Evolutionary conservation across 1,284 basidiomycete genomes (phyloP), one percentile per base, ranked within the genome.

Genomic region (Sphaerobolus stellatus): DNA sequence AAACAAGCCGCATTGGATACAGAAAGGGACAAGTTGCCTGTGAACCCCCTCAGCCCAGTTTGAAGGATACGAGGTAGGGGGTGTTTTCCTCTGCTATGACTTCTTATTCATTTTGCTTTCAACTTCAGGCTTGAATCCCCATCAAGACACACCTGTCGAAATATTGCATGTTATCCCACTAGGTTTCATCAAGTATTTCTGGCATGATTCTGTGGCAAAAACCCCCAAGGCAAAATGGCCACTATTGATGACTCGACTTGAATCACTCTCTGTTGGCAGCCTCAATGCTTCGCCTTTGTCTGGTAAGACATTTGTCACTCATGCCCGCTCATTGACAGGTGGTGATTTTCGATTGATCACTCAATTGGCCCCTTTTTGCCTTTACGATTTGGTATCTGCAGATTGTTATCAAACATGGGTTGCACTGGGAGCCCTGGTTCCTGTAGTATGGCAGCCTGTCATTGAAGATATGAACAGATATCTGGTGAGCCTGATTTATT

Each of bases 261-360:
- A 49, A 16, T 56, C 57, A 4, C 27, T 55, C 28, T 31, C 40
- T 14, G 29, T 34, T 8, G 34, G 45, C 7, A 57, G 59, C 5
- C 45, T 58, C 25, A 50, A 40, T 7, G 27, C 48, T 13, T 40
- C 45, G 5, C 11, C 18, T 5, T 27, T 58, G 18, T 16, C 22
- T 2, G 45, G 54, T 8, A 48, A 27, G 36, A 50, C 41, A 54
- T 61, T 38, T 48, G 30, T 27, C 59, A 56, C 24, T 58, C 54
- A 43, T 29, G 51, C 29, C 52, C n/a, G n/a, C n/a, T n/a, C n/a
- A 60, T 18, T 25, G 60, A 11, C 57, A 28, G 49, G 59, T n/a
- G 51, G 56, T 25, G 57, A 62, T 31, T 62, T 62, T 51, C 58
- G 59, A 31, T 48, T 38, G 25, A 22, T 62, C 9, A 48, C 44